phyloP scores from a whole-genome alignment of 2,329 filamentous ascomycete species.

The Arthrobotrys pseudoclavata region DNA sequence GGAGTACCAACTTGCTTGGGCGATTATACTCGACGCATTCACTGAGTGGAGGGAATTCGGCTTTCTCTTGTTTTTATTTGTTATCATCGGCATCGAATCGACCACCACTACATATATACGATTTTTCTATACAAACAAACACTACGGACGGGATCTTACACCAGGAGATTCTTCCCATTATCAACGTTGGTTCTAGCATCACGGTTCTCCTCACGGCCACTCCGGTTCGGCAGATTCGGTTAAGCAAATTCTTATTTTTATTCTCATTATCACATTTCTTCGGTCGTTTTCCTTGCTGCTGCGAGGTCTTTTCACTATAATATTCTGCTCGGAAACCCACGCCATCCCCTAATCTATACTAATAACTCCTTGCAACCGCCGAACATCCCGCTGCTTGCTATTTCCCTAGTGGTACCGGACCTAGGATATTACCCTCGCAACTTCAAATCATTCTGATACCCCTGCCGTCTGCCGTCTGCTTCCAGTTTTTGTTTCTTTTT shows the following conservation, averaged over 20 bases:
- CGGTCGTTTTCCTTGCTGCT: constrained; percentile 16
- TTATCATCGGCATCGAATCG: constrained; percentile 11
- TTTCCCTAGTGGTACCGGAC: constrained; percentile 27
- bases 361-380: constrained; percentile 36
- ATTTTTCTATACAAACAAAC: constrained; percentile 15
- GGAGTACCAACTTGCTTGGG: constrained; percentile 55
- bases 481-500: constrained; percentile 7
- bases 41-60: constrained; percentile 44
- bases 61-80: constrained; percentile 29
- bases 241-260: neutral
- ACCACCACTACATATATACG: constrained; percentile 8
- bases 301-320: constrained; percentile 51
- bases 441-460: constrained; percentile 25
- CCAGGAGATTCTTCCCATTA: neutral
- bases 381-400: constrained; percentile 26
- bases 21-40: constrained; percentile 53
- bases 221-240: constrained; percentile 37
- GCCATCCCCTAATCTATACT: constrained; percentile 33
- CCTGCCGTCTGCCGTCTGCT: neutral
- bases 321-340: constrained; percentile 56
- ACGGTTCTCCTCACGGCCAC: constrained; percentile 18
- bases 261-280: neutral
- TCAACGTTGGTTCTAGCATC: constrained; percentile 24
- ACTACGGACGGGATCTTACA: constrained; percentile 4
- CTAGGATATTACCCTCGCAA: constrained; percentile 34